A percentile compares a stretch with the other conserved stretches of the same genome.
phyloP scores from a whole-genome alignment of 768 basidiomycete genomes.

The Pleurotus djamor region DNA sequence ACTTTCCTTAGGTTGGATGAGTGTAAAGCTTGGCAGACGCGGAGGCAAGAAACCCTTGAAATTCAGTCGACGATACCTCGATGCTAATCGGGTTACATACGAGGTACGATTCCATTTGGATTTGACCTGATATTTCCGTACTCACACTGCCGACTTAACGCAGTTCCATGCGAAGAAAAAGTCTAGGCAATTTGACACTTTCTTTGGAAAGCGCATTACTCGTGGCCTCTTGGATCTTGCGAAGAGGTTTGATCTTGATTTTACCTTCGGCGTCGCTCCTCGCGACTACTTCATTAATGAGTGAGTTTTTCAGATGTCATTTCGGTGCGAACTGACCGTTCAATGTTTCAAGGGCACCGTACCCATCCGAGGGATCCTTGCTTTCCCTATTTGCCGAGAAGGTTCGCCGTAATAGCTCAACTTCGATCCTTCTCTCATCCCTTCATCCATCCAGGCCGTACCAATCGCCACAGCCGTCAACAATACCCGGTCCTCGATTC shows the following conservation, averaged over 20 bases:
- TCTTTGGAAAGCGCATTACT: conserved; percentile 49
- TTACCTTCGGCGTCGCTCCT: conserved; percentile 70
- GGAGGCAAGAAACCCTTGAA: conserved; percentile 45
- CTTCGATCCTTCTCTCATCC: background rate
- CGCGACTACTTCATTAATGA: conserved; percentile 69
- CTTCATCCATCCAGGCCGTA: conserved; percentile 33
- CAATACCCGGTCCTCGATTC: conserved; percentile 57
- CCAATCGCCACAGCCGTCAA: conserved; percentile 59
- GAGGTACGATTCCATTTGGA: conserved; percentile 39
- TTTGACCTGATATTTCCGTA: background rate
- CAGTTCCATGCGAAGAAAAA: conserved; percentile 19
- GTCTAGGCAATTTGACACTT: conserved; percentile 62
- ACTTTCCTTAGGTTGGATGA: conserved; percentile 52
- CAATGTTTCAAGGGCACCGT: conserved; percentile 44
- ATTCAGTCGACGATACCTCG: conserved; percentile 73
- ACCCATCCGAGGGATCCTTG: conserved; percentile 57
- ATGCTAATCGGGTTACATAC: conserved; percentile 76
- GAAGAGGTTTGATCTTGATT: conserved; percentile 57
- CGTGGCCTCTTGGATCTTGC: conserved; percentile 51
- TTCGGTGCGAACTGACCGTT: too few species aligned
- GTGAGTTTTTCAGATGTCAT: conserved; percentile 37
- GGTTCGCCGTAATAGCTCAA: conserved; percentile 20
- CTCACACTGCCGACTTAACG: conserved; percentile 45
- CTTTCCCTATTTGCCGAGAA: conserved; percentile 56
- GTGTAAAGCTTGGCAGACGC: conserved; percentile 23